Percentiles rank a stretch among this genome's conserved stretches.
These are phyloP conservation scores for Russula abietina DNA, from an alignment of 768 basidiomycete species.

Conservation along the genomic window DNA sequence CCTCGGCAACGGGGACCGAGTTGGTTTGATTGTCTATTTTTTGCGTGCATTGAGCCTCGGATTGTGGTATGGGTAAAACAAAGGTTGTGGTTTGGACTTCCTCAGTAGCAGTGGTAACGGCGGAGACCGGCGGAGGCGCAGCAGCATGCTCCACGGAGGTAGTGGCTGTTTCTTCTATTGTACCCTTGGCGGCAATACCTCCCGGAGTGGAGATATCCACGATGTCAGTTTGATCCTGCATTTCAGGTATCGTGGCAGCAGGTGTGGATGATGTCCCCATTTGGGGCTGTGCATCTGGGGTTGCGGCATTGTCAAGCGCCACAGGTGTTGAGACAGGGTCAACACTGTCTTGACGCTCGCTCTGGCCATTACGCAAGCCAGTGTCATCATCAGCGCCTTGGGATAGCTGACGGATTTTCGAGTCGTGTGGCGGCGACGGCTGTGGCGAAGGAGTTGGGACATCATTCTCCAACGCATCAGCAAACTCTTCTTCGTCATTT, in stretches of 20 bases:
- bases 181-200: neutral
- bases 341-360: slow-evolving; percentile 15
- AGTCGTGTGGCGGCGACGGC: slow-evolving; percentile 65
- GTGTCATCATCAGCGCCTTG: slow-evolving; percentile 77
- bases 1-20: slow-evolving; percentile 55
- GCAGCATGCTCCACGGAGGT: neutral
- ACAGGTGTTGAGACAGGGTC: neutral
- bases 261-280: slow-evolving; percentile 1
- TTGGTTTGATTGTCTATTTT: neutral
- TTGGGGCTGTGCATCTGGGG: slow-evolving; percentile 31
- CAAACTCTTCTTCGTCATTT: slow-evolving; percentile 32
- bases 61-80: neutral
- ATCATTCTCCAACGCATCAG: slow-evolving; percentile 13
- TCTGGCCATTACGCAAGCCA: slow-evolving; percentile 54
- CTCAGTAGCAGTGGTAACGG: neutral
- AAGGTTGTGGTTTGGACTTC: neutral
- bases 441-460: slow-evolving; percentile 31
- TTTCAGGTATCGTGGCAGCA: slow-evolving; percentile 1
- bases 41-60: neutral
- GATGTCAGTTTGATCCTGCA: slow-evolving; percentile 1
- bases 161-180: neutral
- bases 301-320: slow-evolving; percentile 10
- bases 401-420: slow-evolving; percentile 73
- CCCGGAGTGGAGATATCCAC: neutral
- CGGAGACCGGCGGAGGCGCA: neutral